Conservation (phyloP, 192 early-diverging fungal species). For the Coemansia sp. region DNA sequence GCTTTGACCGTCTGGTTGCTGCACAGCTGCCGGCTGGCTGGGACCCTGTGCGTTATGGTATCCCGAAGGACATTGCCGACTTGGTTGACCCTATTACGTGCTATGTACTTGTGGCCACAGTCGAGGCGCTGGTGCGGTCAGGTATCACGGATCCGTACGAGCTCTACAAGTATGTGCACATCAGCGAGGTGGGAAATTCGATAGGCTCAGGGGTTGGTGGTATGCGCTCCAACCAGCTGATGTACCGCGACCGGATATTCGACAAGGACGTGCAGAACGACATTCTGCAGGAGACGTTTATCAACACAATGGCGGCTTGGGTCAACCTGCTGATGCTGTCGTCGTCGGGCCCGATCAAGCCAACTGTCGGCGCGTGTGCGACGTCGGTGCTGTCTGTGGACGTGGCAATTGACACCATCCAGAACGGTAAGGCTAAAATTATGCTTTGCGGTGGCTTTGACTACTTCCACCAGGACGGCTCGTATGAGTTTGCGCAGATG, state of each 20-base stretch:
- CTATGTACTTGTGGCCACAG: constrained; percentile 85
- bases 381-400: constrained; percentile 91
- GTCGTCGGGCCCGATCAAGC: constrained; percentile 72
- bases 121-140: constrained; percentile 84
- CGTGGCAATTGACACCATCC: constrained; percentile 85
- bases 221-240: constrained; percentile 68
- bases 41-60: constrained; percentile 87
- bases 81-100: constrained; percentile 91
- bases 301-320: constrained; percentile 97
- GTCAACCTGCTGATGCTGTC: constrained; percentile 91
- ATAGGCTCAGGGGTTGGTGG: constrained; percentile 91
- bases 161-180: constrained; percentile 94
- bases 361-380: constrained; percentile 84
- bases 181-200: constrained; percentile 90
- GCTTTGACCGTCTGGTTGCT: constrained; percentile 76
- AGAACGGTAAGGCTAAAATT: constrained; percentile 87
- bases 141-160: constrained; percentile 97
- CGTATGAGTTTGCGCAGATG: constrained; percentile 96
- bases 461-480: constrained; percentile 89
- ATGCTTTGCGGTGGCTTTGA: constrained; percentile 90
- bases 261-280: constrained; percentile 88
- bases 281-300: constrained; percentile 92
- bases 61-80: constrained; percentile 86
- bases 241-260: constrained; percentile 79
- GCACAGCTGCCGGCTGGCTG: constrained; percentile 93